Evolutionary conservation across 306 rosid genomes (phyloP), one percentile per base, ranked within the genome.

Genomic region (Quercus berberidifolia): DNA sequence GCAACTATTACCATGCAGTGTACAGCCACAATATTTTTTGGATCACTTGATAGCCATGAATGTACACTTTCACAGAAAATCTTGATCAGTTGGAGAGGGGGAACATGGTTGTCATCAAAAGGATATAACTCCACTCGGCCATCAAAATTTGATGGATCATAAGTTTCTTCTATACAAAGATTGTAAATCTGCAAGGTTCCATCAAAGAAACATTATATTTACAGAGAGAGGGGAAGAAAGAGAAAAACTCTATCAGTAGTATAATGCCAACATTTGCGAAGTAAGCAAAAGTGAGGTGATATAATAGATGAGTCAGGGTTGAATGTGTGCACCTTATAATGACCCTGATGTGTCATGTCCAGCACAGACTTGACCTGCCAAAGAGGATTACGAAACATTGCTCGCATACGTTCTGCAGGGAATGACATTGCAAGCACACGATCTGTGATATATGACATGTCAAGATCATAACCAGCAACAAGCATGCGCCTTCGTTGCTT

Each of bases 321-420:
- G 43, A 85, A 67, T 41, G 69, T 9, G 41, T 75, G 75, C 55
- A 91, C 99, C 98, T 91, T 95, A 83, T 93, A 93, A 76, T 91
- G 92, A 0, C 81, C 98, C 14, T 83, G 19, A 81, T 95, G 99
- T 84, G 92, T 89, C 94, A 85, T 90, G 76, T 95, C 98, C 74
- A 95, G 86, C 64, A 95, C 98, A 79, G 97, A 88, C 87, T 95
- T 93, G 71, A 95, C 98, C 84, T 95, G 99, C 99, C 99, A 93
- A 11, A 95, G 92, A 77, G 99, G 99, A 84, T 93, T 95, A 67
- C 98, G 91, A 73, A 85, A 93, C 94, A 95, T 43, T 33, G 99
- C 98, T 69, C 97, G 89, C 97, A 95, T 91, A 13, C 89, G 92
- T 71, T 95, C 92, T 0, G 99, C 91, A 43, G 99, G 99, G 81